A percentile compares a stretch with the other conserved stretches of the same genome.
Evolutionary conservation across 176 grass and related monocot species (phyloP).

Genomic region (Aegilops bicornis): DNA sequence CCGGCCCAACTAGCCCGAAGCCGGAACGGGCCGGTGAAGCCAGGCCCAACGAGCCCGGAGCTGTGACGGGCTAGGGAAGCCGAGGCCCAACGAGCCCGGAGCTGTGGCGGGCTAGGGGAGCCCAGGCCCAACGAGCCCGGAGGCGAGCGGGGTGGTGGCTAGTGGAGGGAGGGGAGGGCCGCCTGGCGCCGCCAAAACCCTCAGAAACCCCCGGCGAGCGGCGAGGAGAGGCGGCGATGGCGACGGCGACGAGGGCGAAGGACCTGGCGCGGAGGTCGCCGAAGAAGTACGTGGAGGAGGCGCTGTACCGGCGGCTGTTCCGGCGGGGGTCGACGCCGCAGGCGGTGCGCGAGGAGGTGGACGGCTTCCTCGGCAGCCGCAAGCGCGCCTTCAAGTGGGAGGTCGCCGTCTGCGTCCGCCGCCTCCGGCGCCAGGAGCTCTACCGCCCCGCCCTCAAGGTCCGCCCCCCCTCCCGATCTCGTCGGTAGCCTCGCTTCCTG

Average conservation of each 20-base stretch:
- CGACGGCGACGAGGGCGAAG: slow-evolving; percentile 71
- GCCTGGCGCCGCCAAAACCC: slow-evolving; percentile 40
- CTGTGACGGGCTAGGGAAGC: too few relatives aligned
- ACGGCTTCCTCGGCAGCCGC: slow-evolving; percentile 82
- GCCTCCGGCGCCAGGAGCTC: slow-evolving; percentile 57
- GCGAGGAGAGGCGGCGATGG: slow-evolving; percentile 39
- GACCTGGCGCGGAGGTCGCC: slow-evolving; percentile 61
- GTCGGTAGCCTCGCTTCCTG: not conserved
- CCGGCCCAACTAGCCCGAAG: too few relatives aligned
- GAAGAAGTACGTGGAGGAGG: slow-evolving; percentile 82
- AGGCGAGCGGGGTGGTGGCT: not conserved
- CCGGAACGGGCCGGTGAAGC: too few relatives aligned
- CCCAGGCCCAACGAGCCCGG: slow-evolving; percentile 17
- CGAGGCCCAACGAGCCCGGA: slow-evolving; percentile 1
- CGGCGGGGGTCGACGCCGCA: slow-evolving; percentile 57
- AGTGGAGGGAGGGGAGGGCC: slow-evolving; percentile 6
- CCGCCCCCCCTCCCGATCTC: not conserved
- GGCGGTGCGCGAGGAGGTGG: slow-evolving; percentile 72
- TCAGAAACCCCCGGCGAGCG: slow-evolving; percentile 28
- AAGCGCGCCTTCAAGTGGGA: slow-evolving; percentile 97
- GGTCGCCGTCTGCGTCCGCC: slow-evolving; percentile 75
- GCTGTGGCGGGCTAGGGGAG: not conserved
- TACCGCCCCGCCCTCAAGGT: slow-evolving; percentile 83
- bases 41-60: not conserved
- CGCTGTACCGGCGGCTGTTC: slow-evolving; percentile 80